Base-by-base conservation (phyloP, 305 asterid genomes). In the Ajuga reptans region DNA sequence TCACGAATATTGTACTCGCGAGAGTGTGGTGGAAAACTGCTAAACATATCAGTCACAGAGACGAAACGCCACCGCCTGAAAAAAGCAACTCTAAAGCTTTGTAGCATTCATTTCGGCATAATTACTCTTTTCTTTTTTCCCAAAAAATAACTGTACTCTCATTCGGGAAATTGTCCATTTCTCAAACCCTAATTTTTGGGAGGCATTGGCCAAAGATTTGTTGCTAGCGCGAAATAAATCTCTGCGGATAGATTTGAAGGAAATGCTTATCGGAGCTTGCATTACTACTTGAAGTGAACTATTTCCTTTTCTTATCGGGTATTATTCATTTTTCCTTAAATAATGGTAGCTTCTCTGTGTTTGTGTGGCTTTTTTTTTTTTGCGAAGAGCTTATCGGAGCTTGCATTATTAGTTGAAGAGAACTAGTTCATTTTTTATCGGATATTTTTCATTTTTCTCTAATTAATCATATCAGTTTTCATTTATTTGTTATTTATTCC, bases 181-280 rank as follows among this genome's bases (percentile, higher is more conserved):
- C 39, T 29, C 51, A 72, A 79, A 76, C 81, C 83, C 83, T 76
- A 76, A 64, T 68, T 50, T 55, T 10, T 47, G 10, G 43, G 57
- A 14, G 24, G 41, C 21, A 39, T 58, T 34, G 16, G 49, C 17
- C 2, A 12, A 4, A 31, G 2, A 6, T 12, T 31, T n/a, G 7
- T 16, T 7, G 0, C 9, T 42, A 34, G 5, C 1, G 7, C 27
- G 27, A 21, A 21, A 3, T 59, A 29, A 5, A 12, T 36, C 29
- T 62, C 56, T 12, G 63, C 61, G 10, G 50, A 15, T 7, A 17
- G 31, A 36, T 1, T 61, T 6, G 34, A 45, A 6, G 39, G 4
- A 39, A 16, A 2, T 24, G 56, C 33, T 27, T 56, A 9, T 37
- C 17, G 69, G 27, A 21, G 52, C 58, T 59, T 55, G 52, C 51